Base-by-base conservation (phyloP, 345 rosid genomes). In the Linum lewisii region DNA sequence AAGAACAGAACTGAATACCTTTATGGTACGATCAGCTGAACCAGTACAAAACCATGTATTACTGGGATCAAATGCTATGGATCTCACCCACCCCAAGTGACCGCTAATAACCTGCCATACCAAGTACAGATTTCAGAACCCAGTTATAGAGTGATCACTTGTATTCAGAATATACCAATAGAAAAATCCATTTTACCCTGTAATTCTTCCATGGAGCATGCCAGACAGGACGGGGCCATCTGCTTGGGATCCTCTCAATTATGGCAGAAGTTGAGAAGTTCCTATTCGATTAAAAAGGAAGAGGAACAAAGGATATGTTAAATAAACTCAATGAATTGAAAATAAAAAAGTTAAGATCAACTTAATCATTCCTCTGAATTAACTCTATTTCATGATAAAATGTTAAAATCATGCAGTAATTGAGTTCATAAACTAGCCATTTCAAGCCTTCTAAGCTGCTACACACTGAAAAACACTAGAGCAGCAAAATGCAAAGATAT, bases 191-290 rank as follows among this genome's bases (percentile, higher is more conserved):
- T 66, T 72, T 76, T 71, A 93, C 99, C 90, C 99, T 81, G 73
- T 94, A 94, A 79, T 84, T 87, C 81, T 90, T 94, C 99, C 99
- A 94, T 61, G 99, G 97, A 59, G 95, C 73, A 80, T 73, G 99
- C 99, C 99, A 94, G 26, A 69, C 81, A 29, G 99, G 99, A 63
- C 90, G 97, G 0, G 99, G 99, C 99, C 99, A 94, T 77, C 74
- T 81, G 76, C 97, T 90, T 20, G 96, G 96, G 57, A 94, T 84
- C 76, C 99, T 87, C 73, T 94, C 99, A 77, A 87, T 87, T 71
- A 93, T 58, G 20, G 97, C 99, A 51, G 96, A 72, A 38, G 90
- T 93, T 51, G 96, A 85, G 1, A 63, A 72, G 63, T 79, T 88
- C 79, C 99, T 93, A 70, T 16, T 21, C 61, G 59, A 69, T 24